Percentiles rank a stretch among this genome's conserved stretches.
Evolutionary conservation across 345 rosid species (phyloP).

Genomic region (Gossypium raimondii): DNA sequence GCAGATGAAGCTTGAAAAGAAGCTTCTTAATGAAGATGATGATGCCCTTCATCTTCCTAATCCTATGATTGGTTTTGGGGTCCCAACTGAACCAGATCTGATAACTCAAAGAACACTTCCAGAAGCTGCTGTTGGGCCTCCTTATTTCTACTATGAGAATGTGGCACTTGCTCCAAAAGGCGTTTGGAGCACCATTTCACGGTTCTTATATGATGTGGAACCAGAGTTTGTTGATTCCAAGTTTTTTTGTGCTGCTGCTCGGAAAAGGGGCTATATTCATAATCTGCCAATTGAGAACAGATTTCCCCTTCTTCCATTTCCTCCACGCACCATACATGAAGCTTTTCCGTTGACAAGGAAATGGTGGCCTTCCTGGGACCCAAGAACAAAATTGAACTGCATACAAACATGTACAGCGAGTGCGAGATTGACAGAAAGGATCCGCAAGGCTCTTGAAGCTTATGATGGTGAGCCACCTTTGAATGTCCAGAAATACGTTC

Average conservation of each 20-base stretch:
- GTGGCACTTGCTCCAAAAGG: conserved; percentile 94
- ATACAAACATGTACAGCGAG: conserved; percentile 64
- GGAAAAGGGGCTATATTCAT: conserved; percentile 89
- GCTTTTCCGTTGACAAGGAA: conserved; percentile 67
- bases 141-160: conserved; percentile 85
- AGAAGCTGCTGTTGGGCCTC: conserved; percentile 56
- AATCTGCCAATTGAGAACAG: conserved; percentile 69
- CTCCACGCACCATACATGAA: conserved; percentile 59
- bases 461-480: conserved; percentile 53
- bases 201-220: conserved; percentile 56
- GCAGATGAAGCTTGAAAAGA: conserved; percentile 26
- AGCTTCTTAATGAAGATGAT: conserved; percentile 29
- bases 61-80: conserved; percentile 90
- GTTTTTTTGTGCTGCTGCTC: conserved; percentile 77
- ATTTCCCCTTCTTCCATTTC: conserved; percentile 66
- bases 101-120: conserved; percentile 51
- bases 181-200: conserved; percentile 81
- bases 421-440: conserved; percentile 69
- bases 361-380: conserved; percentile 97
- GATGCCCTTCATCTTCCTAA: conserved; percentile 64
- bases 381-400: conserved; percentile 75
- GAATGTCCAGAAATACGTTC: conserved; percentile 44
- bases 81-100: conserved; percentile 42
- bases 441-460: conserved; percentile 54
- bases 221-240: conserved; percentile 91